Conservation (phyloP, 345 rosid species). For the Brassica incana region DNA sequence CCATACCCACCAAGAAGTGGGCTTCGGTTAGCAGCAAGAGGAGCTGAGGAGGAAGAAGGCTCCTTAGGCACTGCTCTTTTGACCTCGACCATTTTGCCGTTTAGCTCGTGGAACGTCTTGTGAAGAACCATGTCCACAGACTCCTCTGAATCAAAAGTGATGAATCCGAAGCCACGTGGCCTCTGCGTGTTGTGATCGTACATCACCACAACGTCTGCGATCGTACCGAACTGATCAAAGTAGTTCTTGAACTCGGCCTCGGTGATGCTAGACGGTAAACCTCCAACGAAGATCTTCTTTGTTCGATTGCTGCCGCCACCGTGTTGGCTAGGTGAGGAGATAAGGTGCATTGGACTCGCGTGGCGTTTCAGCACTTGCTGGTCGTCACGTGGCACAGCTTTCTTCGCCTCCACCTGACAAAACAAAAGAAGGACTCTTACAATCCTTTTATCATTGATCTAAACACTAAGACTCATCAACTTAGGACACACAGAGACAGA, state of each 20-base stretch:
- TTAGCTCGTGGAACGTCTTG: constrained; percentile 90
- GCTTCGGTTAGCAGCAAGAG: constrained; percentile 59
- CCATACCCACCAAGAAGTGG: constrained; percentile 57
- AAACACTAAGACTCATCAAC: no score
- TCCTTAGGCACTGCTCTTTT: constrained; percentile 98
- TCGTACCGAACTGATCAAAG: constrained; percentile 83
- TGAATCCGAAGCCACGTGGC: constrained; percentile 93
- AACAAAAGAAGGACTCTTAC: no score
- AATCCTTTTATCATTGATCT: no score
- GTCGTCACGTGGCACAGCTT: no score
- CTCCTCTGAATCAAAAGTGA: constrained; percentile 89
- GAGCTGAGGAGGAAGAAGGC: constrained; percentile 45
- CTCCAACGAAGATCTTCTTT: no score
- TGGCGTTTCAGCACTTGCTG: no score
- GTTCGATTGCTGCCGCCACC: no score
- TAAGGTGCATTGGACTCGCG: no score
- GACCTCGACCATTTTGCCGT: constrained; percentile 97
- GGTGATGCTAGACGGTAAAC: constrained; percentile 71
- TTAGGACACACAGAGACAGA: no score
- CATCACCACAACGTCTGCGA: constrained; percentile 93
- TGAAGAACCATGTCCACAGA: constrained; percentile 87
- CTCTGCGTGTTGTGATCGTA: constrained; percentile 97
- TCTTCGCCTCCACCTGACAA: no score
- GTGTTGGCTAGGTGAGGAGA: no score
- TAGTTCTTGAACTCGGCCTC: constrained; percentile 73